Conservation (phyloP, 495 filamentous ascomycete genomes). For the Jackrogersella minutella region DNA sequence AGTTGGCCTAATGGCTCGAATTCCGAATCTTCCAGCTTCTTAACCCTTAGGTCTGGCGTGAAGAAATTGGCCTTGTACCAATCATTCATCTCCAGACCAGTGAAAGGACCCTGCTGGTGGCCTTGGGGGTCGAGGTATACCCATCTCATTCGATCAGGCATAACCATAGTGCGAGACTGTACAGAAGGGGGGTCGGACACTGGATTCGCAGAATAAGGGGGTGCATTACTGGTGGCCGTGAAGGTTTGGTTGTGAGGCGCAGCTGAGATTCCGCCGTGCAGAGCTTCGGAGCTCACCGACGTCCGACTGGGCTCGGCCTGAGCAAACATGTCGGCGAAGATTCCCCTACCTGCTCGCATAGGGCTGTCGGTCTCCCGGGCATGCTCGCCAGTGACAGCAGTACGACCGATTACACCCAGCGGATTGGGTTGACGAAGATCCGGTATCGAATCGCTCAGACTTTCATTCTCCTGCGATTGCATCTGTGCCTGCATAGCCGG, state of each 20-base stretch:
- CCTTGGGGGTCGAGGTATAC: conserved; percentile 96
- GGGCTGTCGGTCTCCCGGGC: conserved; percentile 69
- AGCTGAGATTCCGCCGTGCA: conserved; percentile 43
- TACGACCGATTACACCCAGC: conserved; percentile 63
- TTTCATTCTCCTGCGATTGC: conserved; percentile 67
- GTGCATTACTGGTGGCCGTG: conserved; percentile 43
- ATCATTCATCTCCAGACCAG: conserved; percentile 97
- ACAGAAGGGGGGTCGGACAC: conserved; percentile 66
- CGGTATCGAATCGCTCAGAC: conserved; percentile 57
- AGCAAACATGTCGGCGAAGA: conserved; percentile 64
- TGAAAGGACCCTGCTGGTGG: conserved; percentile 90
- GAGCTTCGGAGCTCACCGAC: conserved; percentile 44
- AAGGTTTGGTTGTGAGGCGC: conserved; percentile 49
- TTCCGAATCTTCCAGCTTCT: conserved; percentile 88
- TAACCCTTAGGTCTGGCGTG: conserved; percentile 90
- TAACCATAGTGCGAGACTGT: conserved; percentile 93
- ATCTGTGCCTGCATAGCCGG: conserved; percentile 88
- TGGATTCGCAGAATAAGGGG: conserved; percentile 42
- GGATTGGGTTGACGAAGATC: conserved; percentile 59
- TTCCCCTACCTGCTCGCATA: conserved; percentile 62
- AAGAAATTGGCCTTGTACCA: conserved; percentile 99
- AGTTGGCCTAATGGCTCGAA: conserved; percentile 97
- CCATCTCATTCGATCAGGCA: conserved; percentile 99
- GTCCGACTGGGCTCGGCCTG: conserved; percentile 50
- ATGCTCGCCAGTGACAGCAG: conserved; percentile 57